Base-by-base conservation (phyloP, 2,329 filamentous ascomycete genomes). In the Stagonosporopsis tanaceti region DNA sequence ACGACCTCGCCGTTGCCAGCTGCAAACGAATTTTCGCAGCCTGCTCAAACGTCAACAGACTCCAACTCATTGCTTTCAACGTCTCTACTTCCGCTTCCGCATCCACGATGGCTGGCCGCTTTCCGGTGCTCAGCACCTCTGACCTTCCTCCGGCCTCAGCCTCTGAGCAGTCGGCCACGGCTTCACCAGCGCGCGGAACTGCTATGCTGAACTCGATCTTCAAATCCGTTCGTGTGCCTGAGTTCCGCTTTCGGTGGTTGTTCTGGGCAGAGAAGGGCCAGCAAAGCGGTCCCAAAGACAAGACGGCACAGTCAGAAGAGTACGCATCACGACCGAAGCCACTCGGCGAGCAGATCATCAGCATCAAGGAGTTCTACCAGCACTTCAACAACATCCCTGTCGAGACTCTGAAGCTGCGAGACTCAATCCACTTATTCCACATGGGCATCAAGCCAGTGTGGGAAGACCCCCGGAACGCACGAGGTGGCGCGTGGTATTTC, bases 401-500 rank as follows among this genome's bases (percentile, higher is more conserved):
- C 77, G 84, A 87, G 27, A 88, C 86, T 82, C 83, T 92, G 51
- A 84, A 89, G 48, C 81, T 93, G 64, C 87, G 90, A 15, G 81
- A 84, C 69, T 78, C 73, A 45, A 90, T 91, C 27, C 90, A 93
- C 79, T 88, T 93, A 75, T 92, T 91, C 79, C 92, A 91, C 86
- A 83, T 89, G 66, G 87, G 91, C 66, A 90, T 93, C 76, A 90
- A 91, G 80, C 91, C 89, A 20, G 86, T 93, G 40, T 91, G 93
- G 84, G 91, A 93, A 78, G 94, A 98, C 74, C 86, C 91, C 38
- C 88, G 95, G 69, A 97, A 97, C 78, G 82, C 89, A 58, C 84
- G 88, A 60, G 94, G 94, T 50, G 94, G 94, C 47, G 90, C 90
- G 74, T 97, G 92, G 92, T 96, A 92, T 22, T 96, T 98, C 78